A percentile compares a stretch with the other conserved stretches of the same genome.
phyloP scores from a whole-genome alignment of 129 eudicot genomes.

The Lactuca saligna region DNA sequence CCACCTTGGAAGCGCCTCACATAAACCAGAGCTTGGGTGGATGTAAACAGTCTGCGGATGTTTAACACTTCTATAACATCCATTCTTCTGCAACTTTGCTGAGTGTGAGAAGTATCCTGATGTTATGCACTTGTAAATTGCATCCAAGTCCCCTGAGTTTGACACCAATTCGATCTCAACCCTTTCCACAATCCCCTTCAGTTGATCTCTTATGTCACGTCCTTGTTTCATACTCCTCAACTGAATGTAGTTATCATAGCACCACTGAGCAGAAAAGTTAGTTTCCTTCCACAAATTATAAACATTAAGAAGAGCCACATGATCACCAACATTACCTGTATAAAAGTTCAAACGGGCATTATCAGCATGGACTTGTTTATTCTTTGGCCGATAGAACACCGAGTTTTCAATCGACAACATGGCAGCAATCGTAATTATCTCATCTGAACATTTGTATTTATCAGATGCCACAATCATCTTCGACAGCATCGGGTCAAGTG shows the following conservation, averaged over 20 bases:
- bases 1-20: constrained; percentile 95
- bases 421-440: constrained; percentile 86
- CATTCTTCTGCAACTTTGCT: constrained; percentile 81
- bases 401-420: constrained; percentile 96
- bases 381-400: constrained; percentile 94
- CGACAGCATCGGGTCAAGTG: constrained; percentile 96
- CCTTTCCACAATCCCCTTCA: constrained; percentile 86
- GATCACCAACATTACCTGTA: constrained; percentile 96
- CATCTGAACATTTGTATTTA: constrained; percentile 88
- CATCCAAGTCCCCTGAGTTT: constrained; percentile 71
- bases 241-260: constrained; percentile 95
- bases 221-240: constrained; percentile 99
- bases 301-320: constrained; percentile 88
- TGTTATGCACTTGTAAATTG: constrained; percentile 77
- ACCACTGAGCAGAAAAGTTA: constrained; percentile 91
- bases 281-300: constrained; percentile 93
- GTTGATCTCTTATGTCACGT: constrained; percentile 84
- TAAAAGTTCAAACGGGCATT: constrained; percentile 91
- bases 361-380: constrained; percentile 98
- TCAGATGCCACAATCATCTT: constrained; percentile 98
- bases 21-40: constrained; percentile 98
- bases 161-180: constrained; percentile 81
- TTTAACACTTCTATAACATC: constrained; percentile 83
- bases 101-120: constrained; percentile 88
- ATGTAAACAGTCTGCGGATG: constrained; percentile 86